A percentile compares a stretch with the other conserved stretches of the same genome.
These are phyloP conservation scores for Prunella vulgaris DNA, from an alignment of 257 asterid species.

Conservation along the genomic window DNA sequence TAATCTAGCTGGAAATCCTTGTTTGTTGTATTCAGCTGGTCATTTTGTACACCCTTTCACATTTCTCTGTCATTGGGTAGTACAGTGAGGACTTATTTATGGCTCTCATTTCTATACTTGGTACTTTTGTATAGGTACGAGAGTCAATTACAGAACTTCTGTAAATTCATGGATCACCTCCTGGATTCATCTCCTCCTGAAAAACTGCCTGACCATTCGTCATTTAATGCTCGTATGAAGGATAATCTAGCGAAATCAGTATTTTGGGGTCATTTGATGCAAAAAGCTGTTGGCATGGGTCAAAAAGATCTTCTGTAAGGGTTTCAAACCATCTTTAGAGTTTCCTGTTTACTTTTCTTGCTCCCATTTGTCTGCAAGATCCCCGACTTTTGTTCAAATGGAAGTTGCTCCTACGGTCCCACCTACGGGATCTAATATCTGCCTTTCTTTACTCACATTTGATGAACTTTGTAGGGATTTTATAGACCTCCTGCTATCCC, in stretches of 20 bases:
- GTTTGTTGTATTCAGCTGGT: background rate
- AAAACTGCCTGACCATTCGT: slow-evolving; percentile 39
- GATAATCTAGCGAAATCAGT: slow-evolving; percentile 56
- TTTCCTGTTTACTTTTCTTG: no score
- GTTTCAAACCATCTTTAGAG: slow-evolving; percentile 14
- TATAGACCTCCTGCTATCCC: slow-evolving; percentile 80
- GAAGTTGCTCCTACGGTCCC: background rate
- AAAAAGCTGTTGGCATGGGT: slow-evolving; percentile 65
- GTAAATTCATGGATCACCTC: slow-evolving; percentile 82
- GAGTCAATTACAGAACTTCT: slow-evolving; percentile 65
- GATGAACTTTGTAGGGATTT: slow-evolving; percentile 64
- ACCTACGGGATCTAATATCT: background rate
- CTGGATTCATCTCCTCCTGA: slow-evolving; percentile 86
- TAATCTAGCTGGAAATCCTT: background rate
- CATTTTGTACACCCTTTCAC: background rate
- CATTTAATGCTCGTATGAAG: slow-evolving; percentile 63
- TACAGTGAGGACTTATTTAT: background rate
- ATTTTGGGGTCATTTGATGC: slow-evolving; percentile 72
- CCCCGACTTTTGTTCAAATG: background rate
- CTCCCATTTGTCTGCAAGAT: no score
- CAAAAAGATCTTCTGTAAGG: slow-evolving; percentile 84
- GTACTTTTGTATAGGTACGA: slow-evolving; percentile 51
- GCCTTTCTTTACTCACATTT: slow-evolving; percentile 14
- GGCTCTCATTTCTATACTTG: background rate
- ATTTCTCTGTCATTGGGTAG: background rate